These are phyloP conservation scores for Deinandra increscens DNA, from an alignment of 129 eudicot genomes.

Conservation along the genomic window DNA sequence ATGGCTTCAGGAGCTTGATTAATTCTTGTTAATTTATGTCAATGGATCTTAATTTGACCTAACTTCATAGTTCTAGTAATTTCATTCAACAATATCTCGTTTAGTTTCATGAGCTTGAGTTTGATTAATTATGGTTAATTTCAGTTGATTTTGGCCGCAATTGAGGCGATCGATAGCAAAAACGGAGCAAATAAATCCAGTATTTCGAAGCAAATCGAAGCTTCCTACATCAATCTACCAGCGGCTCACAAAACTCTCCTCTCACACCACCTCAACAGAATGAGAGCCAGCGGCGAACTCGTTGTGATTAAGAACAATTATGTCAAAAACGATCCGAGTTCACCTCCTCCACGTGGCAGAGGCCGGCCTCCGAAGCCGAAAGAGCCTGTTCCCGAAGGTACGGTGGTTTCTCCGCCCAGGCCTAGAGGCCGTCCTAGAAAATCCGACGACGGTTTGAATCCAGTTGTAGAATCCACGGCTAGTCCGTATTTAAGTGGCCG, in stretches of 20 bases:
- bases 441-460: slow-evolving; percentile 31
- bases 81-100: too few relatives aligned
- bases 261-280: slow-evolving; percentile 61
- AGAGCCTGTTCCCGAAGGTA: slow-evolving; percentile 20
- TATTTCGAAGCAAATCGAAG: slow-evolving; percentile 61
- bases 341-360: slow-evolving; percentile 61
- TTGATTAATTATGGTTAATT: neutral
- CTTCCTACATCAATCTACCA: slow-evolving; percentile 49
- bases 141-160: slow-evolving; percentile 63
- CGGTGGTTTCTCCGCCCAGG: slow-evolving; percentile 38
- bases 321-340: slow-evolving; percentile 47
- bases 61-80: neutral
- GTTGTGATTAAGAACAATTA: slow-evolving; percentile 51
- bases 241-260: slow-evolving; percentile 63
- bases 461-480: neutral
- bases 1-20: too few relatives aligned
- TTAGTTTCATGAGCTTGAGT: too few relatives aligned
- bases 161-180: slow-evolving; percentile 41
- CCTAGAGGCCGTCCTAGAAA: slow-evolving; percentile 74
- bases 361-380: slow-evolving; percentile 81
- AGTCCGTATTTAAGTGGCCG: slow-evolving; percentile 37
- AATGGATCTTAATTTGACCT: neutral
- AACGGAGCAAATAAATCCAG: slow-evolving; percentile 54
- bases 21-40: too few relatives aligned
- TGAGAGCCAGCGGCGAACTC: slow-evolving; percentile 62